Conservation (phyloP, 177 flowering plant genomes). For the Vitis hybrid region DNA sequence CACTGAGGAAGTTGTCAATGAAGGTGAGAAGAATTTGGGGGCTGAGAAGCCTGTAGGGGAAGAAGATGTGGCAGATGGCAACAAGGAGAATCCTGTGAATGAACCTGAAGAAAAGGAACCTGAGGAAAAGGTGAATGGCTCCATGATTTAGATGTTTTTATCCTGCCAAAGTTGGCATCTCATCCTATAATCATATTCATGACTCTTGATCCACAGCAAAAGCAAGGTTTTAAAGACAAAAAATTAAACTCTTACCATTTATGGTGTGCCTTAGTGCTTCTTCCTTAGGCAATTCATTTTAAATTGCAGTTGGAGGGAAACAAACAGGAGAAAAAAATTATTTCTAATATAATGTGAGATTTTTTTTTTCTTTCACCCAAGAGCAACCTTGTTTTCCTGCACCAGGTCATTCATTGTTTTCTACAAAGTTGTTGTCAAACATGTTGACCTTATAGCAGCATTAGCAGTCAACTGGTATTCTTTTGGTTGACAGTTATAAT, state of each 20-base stretch:
- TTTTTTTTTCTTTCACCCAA: neutral
- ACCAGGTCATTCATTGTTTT: too few species aligned
- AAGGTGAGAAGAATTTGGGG: constrained; percentile 39
- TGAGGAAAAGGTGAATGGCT: constrained; percentile 49
- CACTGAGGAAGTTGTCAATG: constrained; percentile 37
- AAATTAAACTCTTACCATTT: neutral
- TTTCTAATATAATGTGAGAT: neutral
- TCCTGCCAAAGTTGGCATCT: neutral
- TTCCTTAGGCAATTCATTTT: neutral
- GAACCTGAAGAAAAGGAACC: constrained; percentile 51
- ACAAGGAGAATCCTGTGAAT: constrained; percentile 37
- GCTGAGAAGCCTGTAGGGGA: constrained; percentile 45
- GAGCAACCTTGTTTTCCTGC: too few species aligned
- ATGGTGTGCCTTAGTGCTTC: neutral
- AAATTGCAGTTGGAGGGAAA: neutral
- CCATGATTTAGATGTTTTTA: neutral
- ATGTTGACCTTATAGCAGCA: too few species aligned
- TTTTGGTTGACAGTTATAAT: too few species aligned
- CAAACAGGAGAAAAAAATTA: neutral
- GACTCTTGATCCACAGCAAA: neutral
- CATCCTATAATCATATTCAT: neutral
- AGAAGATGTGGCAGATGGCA: constrained; percentile 38
- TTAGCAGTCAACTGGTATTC: too few species aligned
- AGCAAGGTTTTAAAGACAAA: neutral
- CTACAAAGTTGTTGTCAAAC: too few species aligned